A percentile compares a stretch with the other conserved stretches of the same genome.
phyloP scores from a whole-genome alignment of 805 yeast genomes.

The Lachancea quebecensis region DNA sequence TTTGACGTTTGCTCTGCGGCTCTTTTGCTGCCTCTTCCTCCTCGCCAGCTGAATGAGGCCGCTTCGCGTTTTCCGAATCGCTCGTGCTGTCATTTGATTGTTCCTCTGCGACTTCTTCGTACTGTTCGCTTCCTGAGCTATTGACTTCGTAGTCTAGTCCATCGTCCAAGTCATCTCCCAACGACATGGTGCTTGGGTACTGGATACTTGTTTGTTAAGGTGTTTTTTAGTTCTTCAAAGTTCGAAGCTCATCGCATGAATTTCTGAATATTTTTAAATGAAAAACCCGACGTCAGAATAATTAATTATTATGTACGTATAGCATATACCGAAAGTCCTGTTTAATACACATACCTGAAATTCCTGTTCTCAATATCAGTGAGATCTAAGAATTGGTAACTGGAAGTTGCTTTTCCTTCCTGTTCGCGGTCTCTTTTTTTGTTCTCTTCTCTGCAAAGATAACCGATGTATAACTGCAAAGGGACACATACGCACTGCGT shows the following conservation, averaged over 20 bases:
- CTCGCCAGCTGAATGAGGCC: constrained; percentile 11
- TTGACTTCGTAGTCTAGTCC: constrained; percentile 59
- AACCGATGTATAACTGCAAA: constrained; percentile 37
- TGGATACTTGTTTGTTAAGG: neutral
- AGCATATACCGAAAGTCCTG: neutral
- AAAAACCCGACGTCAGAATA: neutral
- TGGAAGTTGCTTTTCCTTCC: constrained; percentile 28
- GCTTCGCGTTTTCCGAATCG: constrained; percentile 31
- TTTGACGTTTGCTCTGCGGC: constrained; percentile 27
- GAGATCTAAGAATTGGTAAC: constrained; percentile 46
- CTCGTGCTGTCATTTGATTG: constrained; percentile 6
- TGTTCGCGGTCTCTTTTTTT: constrained; percentile 38
- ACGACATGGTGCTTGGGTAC: neutral
- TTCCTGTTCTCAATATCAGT: constrained; percentile 53
- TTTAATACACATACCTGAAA: constrained; percentile 47
- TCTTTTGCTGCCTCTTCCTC: constrained; percentile 18
- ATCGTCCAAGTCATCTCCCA: constrained; percentile 73
- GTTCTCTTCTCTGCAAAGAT: constrained; percentile 44
- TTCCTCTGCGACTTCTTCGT: neutral
- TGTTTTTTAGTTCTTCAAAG: neutral
- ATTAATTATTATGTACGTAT: neutral
- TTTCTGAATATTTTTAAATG: neutral
- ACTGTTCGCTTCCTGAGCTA: constrained; percentile 14
- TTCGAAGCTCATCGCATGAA: constrained; percentile 6
- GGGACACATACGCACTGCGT: constrained; percentile 44